Conservation (phyloP, 2,329 filamentous ascomycete species). For the Boeremia lycopersici region DNA sequence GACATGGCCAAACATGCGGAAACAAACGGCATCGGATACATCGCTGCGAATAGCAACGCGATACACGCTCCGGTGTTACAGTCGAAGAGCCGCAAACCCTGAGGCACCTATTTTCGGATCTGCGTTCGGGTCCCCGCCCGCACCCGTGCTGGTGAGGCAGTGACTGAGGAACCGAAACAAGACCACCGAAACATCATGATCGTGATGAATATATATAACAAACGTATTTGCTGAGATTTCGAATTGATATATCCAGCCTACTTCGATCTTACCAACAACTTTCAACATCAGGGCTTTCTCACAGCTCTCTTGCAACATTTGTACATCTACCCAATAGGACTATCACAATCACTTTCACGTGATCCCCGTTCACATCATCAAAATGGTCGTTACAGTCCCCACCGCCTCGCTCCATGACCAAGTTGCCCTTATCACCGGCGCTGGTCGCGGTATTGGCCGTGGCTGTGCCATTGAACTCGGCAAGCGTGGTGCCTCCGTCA, state of each 20-base stretch:
- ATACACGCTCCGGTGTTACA: slow-evolving; percentile 21
- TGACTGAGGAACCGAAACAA: slow-evolving; percentile 21
- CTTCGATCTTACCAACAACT: neutral
- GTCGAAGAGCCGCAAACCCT: slow-evolving; percentile 32
- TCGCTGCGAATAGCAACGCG: slow-evolving; percentile 20
- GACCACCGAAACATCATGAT: slow-evolving; percentile 12
- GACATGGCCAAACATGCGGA: slow-evolving; percentile 23
- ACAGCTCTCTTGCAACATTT: neutral
- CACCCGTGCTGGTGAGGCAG: slow-evolving; percentile 23
- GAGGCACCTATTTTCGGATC: slow-evolving; percentile 30
- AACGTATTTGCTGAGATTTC: neutral
- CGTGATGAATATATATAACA: slow-evolving; percentile 14
- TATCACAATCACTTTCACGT: slow-evolving; percentile 21
- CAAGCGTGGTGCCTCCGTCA: slow-evolving; percentile 66
- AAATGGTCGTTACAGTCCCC: slow-evolving; percentile 52
- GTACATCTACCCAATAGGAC: slow-evolving; percentile 17
- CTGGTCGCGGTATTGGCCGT: slow-evolving; percentile 69
- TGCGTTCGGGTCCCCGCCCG: slow-evolving; percentile 34
- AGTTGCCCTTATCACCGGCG: slow-evolving; percentile 66
- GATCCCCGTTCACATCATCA: slow-evolving; percentile 22
- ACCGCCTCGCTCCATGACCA: slow-evolving; percentile 59
- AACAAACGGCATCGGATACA: slow-evolving; percentile 18
- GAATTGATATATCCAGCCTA: slow-evolving; percentile 15
- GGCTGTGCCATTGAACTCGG: slow-evolving; percentile 72
- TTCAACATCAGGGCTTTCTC: neutral